Evolutionary conservation across 352 stramenopile species (phyloP), one percentile per base, ranked within the genome.

Genomic region (Pythium insidiosum): DNA sequence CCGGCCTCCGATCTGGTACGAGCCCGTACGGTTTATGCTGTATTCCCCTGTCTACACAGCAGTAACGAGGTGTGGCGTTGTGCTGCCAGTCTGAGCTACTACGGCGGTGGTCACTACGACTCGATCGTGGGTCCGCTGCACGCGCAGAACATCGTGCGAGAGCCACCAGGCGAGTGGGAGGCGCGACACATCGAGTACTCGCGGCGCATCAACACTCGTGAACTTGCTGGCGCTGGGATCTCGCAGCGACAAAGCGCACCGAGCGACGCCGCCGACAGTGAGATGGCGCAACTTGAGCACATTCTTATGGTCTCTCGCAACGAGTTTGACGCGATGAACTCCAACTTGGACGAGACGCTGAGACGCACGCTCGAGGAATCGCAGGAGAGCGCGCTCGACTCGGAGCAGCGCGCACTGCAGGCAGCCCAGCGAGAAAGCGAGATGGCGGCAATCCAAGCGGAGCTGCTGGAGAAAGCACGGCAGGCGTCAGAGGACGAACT

Each of bases 11-110:
- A 90, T 89, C 53, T 62, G 79, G 77, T 88, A 47, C 10, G 58
- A 53, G 33, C 10, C 1, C 25, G 22, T 26, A 16, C 23, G 2
- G 9, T 21, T 29, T 6, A n/a, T n/a, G n/a, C n/a, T n/a, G n/a
- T n/a, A n/a, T n/a, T n/a, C n/a, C n/a, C n/a, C n/a, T n/a, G n/a
- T n/a, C n/a, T n/a, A n/a, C n/a, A n/a, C n/a, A n/a, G n/a, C n/a
- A n/a, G n/a, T n/a, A n/a, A n/a, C n/a, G n/a, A n/a, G n/a, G n/a
- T n/a, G n/a, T n/a, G n/a, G n/a, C n/a, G n/a, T n/a, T n/a, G n/a
- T n/a, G n/a, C n/a, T n/a, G n/a, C n/a, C n/a, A 90, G 86, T 6
- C 52, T 97, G 41, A 95, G 80, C 38, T 97, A 95, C 58, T 97
- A 96, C 44, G 86, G 86, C 35, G 88, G 88, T 25, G 84, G 84